Evolutionary conservation across 306 rosid genomes (phyloP), one percentile per base, ranked within the genome.

Genomic region (Rosa chinensis): DNA sequence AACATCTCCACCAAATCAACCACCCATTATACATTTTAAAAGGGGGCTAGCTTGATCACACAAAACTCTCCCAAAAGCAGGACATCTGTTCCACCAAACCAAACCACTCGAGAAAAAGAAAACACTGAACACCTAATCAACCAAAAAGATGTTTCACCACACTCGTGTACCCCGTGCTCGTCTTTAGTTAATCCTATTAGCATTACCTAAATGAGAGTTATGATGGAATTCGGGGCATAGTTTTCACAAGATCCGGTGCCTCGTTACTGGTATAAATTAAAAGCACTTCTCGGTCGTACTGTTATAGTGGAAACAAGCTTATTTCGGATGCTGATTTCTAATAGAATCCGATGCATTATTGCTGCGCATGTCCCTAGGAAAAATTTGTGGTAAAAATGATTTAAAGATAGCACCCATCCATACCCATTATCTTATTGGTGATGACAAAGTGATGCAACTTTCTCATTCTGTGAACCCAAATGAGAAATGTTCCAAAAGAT

Each of bases 101-200:
- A 40, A 67, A 82, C 78, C 45, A 75, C 78, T 44, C 32, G 5
- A 9, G 32, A 50, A 83, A 76, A 70, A 68, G 74, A 71, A 4
- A 4, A 73, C 78, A 47, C 69, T 25, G 56, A 74, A 53, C 55
- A 52, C 62, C 28, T 32, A 70, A 39, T n/a, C 43, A 18, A 23
- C 8, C 35, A 49, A 69, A 75, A 79, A 61, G 82, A 83, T 47
- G 73, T 13, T 11, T 16, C 48, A 79, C 77, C 85, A 52, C 85
- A 52, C 86, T 73, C 78, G 82, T 59, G 83, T 82, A 56, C 82
- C 89, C 70, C 84, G 90, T 86, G 87, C 81, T 61, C 75, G 62
- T 79, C 84, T 55, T 82, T 75, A 32, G 28, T 20, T 40, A 40
- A 7, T 28, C 32, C 32, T 28, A 28, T 28, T 28, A 23, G 66